Evolutionary conservation across 352 stramenopile species (phyloP).

Genomic region (Elongisporangium anandrum): DNA sequence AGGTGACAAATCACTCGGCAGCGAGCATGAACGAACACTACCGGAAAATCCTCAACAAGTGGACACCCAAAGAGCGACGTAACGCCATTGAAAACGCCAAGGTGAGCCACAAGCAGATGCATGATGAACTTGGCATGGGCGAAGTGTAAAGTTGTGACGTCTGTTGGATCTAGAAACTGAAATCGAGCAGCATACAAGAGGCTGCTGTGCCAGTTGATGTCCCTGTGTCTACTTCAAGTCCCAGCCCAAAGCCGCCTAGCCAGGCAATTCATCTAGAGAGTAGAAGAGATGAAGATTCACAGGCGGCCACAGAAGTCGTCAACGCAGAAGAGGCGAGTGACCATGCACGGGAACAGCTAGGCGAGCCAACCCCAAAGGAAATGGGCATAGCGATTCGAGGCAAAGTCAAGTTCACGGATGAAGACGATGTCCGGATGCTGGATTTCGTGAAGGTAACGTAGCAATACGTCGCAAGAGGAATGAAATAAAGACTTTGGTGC

Average conservation of each 20-base stretch:
- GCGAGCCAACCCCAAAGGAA: background rate
- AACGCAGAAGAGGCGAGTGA: background rate
- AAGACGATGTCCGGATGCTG: conserved; percentile 49
- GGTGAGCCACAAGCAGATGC: conserved; percentile 15
- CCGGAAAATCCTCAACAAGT: conserved; percentile 30
- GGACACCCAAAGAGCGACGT: conserved; percentile 31
- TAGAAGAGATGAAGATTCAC: background rate
- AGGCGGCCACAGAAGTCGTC: background rate
- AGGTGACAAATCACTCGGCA: conserved; percentile 28
- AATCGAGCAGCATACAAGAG: conserved; percentile 1
- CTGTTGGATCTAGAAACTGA: conserved; percentile 2
- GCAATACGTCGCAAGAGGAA: background rate
- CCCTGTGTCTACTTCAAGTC: background rate
- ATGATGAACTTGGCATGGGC: background rate
- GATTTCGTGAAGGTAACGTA: conserved; percentile 25
- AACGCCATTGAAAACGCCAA: conserved; percentile 20
- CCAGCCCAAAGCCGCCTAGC: background rate
- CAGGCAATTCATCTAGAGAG: background rate
- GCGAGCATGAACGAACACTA: conserved; percentile 59
- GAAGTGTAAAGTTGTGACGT: background rate
- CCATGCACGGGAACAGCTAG: background rate
- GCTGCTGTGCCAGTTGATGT: conserved; percentile 1
- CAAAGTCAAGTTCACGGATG: conserved; percentile 22
- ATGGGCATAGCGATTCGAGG: conserved; percentile 11
- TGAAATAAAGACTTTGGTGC: background rate